Conservation (phyloP, 192 early-diverging fungal species). For the Coemansia sp. region DNA sequence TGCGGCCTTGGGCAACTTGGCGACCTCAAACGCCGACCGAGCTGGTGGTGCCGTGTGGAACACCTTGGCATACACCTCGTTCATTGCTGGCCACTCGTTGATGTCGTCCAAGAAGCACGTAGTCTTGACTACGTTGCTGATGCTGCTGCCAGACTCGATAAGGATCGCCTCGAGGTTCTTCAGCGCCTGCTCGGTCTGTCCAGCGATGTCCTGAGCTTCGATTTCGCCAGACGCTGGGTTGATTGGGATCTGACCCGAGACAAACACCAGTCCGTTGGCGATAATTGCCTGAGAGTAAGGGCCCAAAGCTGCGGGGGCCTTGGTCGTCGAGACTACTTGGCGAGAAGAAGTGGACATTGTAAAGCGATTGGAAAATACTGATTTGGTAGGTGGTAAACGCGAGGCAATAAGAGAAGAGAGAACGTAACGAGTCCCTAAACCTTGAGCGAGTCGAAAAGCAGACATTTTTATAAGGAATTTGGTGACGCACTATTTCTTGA, state of each 20-base stretch:
- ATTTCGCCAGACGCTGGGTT: slow-evolving; percentile 78
- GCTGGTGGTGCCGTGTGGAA: slow-evolving; percentile 71
- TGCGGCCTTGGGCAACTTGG: slow-evolving; percentile 87
- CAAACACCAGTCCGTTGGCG: slow-evolving; percentile 82
- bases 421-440: background rate
- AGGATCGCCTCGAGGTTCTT: slow-evolving; percentile 87
- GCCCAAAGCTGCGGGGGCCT: slow-evolving; percentile 74
- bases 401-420: slow-evolving; percentile 6
- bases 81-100: slow-evolving; percentile 91
- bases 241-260: slow-evolving; percentile 77
- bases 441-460: background rate
- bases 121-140: slow-evolving; percentile 92
- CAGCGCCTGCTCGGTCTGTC: slow-evolving; percentile 77
- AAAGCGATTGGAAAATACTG: background rate
- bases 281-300: slow-evolving; percentile 84
- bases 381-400: slow-evolving; percentile 1
- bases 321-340: slow-evolving; percentile 59
- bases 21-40: slow-evolving; percentile 84
- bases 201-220: slow-evolving; percentile 68
- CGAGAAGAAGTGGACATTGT: slow-evolving; percentile 39
- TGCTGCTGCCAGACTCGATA: slow-evolving; percentile 73
- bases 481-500: slow-evolving; percentile 1
- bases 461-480: slow-evolving; percentile 1
- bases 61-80: slow-evolving; percentile 84
- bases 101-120: slow-evolving; percentile 93